Conservation (phyloP, 371 early-diverging fungal genomes). For the Mucor saturninus region DNA sequence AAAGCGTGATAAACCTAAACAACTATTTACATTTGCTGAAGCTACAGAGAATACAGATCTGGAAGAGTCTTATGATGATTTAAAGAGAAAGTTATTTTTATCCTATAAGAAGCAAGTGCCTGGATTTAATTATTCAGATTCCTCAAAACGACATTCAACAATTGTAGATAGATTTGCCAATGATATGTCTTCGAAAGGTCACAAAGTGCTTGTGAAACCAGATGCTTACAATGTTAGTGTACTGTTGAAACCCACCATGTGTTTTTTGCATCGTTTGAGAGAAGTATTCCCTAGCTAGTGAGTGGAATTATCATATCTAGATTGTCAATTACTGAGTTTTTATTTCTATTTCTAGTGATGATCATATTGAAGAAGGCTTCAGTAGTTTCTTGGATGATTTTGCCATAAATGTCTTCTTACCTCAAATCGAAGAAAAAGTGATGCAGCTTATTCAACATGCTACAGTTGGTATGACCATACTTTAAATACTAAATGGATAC, state of each 20-base stretch:
- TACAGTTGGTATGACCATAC: constrained; percentile 57
- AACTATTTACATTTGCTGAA: constrained; percentile 54
- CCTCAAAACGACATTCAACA: constrained; percentile 34
- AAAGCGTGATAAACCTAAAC: constrained; percentile 39
- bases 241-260: constrained; percentile 69
- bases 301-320: constrained; percentile 14
- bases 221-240: constrained; percentile 77
- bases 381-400: constrained; percentile 81
- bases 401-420: constrained; percentile 75
- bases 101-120: constrained; percentile 43
- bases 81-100: constrained; percentile 35
- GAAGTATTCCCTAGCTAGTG: constrained; percentile 59
- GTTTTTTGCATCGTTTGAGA: constrained; percentile 65
- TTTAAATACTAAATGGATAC: too few species aligned
- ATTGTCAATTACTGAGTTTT: not conserved
- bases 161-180: constrained; percentile 74
- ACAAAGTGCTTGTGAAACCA: constrained; percentile 70
- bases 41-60: constrained; percentile 27
- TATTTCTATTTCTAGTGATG: constrained; percentile 34
- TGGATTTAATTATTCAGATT: constrained; percentile 27
- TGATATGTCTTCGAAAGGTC: constrained; percentile 66
- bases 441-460: constrained; percentile 69
- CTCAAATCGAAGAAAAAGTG: constrained; percentile 75
- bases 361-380: constrained; percentile 62
- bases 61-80: constrained; percentile 46